phyloP scores from a whole-genome alignment of 768 basidiomycete species.

The Phanerochaete carnosa region DNA sequence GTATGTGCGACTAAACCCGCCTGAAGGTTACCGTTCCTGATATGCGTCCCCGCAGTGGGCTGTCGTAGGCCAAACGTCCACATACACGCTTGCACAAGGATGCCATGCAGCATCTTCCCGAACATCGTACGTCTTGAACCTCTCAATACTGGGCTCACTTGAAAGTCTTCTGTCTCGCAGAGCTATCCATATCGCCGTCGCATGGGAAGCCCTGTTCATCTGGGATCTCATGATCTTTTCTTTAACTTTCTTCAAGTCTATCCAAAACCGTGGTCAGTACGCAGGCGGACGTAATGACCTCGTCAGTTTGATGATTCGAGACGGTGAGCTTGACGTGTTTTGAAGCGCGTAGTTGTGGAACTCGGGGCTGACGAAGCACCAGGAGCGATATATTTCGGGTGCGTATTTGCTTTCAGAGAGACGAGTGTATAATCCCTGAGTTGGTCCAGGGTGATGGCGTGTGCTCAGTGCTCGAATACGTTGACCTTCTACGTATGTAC shows the following conservation, averaged over 20 bases:
- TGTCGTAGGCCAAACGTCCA: slow-evolving; percentile 33
- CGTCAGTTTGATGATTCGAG: slow-evolving; percentile 42
- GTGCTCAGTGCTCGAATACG: slow-evolving; percentile 47
- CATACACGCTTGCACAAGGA: slow-evolving; percentile 14
- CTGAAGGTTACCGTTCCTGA: background rate
- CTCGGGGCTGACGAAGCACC: background rate
- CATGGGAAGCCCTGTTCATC: slow-evolving; percentile 51
- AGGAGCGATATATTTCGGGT: slow-evolving; percentile 60
- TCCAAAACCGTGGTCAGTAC: slow-evolving; percentile 20
- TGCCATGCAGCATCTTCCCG: slow-evolving; percentile 19
- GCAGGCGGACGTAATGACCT: slow-evolving; percentile 24
- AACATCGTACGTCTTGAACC: slow-evolving; percentile 19
- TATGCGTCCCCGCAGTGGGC: slow-evolving; percentile 34
- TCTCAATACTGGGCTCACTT: background rate
- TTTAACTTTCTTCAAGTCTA: slow-evolving; percentile 46
- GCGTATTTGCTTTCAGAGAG: background rate
- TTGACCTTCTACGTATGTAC: slow-evolving; percentile 34
- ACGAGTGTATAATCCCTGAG: slow-evolving; percentile 10
- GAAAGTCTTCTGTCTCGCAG: background rate
- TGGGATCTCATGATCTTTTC: slow-evolving; percentile 48
- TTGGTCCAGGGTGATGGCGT: slow-evolving; percentile 38
- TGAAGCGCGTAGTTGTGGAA: slow-evolving; percentile 21
- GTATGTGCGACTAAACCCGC: background rate
- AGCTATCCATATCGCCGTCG: slow-evolving; percentile 20
- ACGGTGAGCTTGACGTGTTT: no score